Base-by-base conservation (phyloP, 1,139 yeast species). In the Taphrina deformans region DNA sequence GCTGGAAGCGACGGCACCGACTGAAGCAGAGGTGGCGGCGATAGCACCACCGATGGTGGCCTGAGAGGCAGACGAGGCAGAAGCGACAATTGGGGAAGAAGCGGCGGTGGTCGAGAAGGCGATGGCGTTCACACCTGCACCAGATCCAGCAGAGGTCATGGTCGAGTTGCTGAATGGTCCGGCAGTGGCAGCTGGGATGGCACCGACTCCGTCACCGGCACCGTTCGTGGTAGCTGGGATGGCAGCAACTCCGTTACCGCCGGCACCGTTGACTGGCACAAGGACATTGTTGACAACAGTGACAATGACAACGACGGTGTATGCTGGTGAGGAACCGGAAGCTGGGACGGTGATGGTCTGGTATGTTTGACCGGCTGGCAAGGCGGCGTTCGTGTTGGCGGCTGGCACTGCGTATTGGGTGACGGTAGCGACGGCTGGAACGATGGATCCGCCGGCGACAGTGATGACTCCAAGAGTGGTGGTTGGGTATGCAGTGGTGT, bases 1-100 rank as follows among this genome's bases (percentile, higher is more conserved):
- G 10, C 46, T 12, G 31, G 52, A 41, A 18, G 58, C 62, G 21
- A 55, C 61, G 31, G 60, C 45, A 29, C 67, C 35, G 21, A 69
- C 14, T 9, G 69, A 29, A 29, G 67, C 48, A 18, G 69, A 27
- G n/a, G 69, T 48, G 27, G 70, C 33, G 16, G 71, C 48, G 26
- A 68, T 27, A 9, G 69, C 45, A 24, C 69, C 24, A 12, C 70
- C 44, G 12, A 71, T 40, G 4, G 69, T 35, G 26, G 65, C 45
- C 23, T 53, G 31, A 33, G 60, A 18, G 21, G 69, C 40, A 6
- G 64, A 40, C 14, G 55, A 31, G 23, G 53, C 33, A 44, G 27
- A 18, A 26, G 58, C n/a, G 18, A 2, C 45, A 31, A 10, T 29
- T 6, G 33, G 9, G 40, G 24, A 12, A 31, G 40, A 31, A 4